These are phyloP conservation scores for Lachancea mirantina DNA, from an alignment of 805 yeast genomes.

Conservation along the genomic window DNA sequence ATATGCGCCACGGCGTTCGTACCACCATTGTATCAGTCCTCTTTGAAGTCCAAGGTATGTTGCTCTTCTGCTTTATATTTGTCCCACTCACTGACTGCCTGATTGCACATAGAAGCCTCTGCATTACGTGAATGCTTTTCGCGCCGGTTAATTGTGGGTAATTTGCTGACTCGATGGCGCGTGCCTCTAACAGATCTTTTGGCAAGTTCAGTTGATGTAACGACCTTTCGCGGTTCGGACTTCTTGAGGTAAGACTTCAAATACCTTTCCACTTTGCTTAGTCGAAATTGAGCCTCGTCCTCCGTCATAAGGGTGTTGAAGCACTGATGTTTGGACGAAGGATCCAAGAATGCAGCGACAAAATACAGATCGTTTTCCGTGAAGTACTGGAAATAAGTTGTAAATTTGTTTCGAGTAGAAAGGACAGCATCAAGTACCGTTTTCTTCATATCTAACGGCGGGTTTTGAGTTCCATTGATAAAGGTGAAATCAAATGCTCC, in stretches of 20 bases:
- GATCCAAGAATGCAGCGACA: constrained; percentile 8
- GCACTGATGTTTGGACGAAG: constrained; percentile 5
- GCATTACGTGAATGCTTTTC: not conserved
- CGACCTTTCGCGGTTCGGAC: not conserved
- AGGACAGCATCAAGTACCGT: constrained; percentile 8
- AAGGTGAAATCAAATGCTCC: constrained; percentile 2
- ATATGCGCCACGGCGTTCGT: constrained; percentile 1
- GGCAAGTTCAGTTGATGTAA: not conserved
- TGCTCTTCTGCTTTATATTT: constrained; percentile 2
- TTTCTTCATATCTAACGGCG: constrained; percentile 4
- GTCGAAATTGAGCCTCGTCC: constrained; percentile 1
- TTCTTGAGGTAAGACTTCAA: not conserved
- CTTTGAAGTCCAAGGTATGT: constrained; percentile 1
- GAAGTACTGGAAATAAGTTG: constrained; percentile 4
- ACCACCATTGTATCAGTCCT: constrained; percentile 1
- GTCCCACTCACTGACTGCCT: constrained; percentile 1
- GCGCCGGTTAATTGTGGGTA: not conserved
- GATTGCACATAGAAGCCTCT: not conserved
- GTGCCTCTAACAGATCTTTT: not conserved
- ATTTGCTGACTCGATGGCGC: not conserved
- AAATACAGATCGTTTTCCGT: constrained; percentile 4
- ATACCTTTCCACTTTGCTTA: too few species aligned
- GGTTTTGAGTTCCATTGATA: constrained; percentile 6
- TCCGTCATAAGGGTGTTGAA: constrained; percentile 1
- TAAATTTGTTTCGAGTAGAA: constrained; percentile 1